A percentile compares a stretch with the other conserved stretches of the same genome.
phyloP scores from a whole-genome alignment of 2,329 filamentous ascomycete genomes.

The Thielaviopsis ethacetica region DNA sequence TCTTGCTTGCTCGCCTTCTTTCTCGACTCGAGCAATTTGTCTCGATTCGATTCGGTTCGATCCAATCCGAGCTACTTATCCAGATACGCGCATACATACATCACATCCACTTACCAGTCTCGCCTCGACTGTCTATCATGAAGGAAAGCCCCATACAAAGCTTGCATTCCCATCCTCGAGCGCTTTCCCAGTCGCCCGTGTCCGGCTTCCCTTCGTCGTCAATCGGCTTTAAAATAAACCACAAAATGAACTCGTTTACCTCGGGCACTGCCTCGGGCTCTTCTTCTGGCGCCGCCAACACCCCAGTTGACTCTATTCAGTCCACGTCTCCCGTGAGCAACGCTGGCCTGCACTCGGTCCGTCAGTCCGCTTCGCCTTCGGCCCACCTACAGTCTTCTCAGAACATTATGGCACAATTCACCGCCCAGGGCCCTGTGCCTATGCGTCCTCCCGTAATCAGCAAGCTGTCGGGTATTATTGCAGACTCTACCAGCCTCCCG shows the following conservation, averaged over 20 bases:
- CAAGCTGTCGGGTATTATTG: constrained; percentile 7
- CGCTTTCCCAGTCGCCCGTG: background rate
- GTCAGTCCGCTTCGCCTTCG: background rate
- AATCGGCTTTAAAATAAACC: background rate
- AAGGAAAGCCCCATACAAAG: constrained; percentile 1
- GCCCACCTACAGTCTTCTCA: background rate
- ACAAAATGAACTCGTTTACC: background rate
- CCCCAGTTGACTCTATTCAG: constrained; percentile 1
- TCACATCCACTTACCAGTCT: constrained; percentile 36
- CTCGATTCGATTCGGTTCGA: background rate
- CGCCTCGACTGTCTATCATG: constrained; percentile 21
- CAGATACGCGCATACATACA: background rate
- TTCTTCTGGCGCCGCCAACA: background rate
- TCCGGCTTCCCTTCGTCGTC: background rate
- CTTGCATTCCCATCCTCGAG: constrained; percentile 32
- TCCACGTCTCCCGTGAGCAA: constrained; percentile 5
- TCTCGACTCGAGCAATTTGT: background rate
- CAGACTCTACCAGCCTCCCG: constrained; percentile 5
- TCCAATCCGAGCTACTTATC: background rate
- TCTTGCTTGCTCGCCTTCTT: background rate
- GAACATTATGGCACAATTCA: background rate
- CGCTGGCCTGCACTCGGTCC: background rate
- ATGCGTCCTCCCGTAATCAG: background rate
- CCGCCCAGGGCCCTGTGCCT: background rate
- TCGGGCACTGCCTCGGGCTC: background rate